Base-by-base conservation (phyloP, 202 grass and related monocot species). In the Carex arenaria region DNA sequence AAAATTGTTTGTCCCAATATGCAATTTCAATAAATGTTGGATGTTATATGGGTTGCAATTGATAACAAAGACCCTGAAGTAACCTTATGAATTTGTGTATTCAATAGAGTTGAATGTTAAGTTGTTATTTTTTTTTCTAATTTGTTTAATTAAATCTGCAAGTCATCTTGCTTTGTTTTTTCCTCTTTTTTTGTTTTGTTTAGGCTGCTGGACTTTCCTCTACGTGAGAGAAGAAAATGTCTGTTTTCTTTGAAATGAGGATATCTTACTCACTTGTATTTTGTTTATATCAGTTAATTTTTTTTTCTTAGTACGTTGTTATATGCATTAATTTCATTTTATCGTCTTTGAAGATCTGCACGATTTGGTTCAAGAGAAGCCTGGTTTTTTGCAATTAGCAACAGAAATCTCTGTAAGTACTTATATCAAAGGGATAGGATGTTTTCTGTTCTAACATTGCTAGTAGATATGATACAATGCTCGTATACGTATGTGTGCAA, bases 191-290 rank as follows among this genome's bases (percentile, higher is more conserved):
- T 82, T 81, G 34, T 63, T 60, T 80, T 43, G 73, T 88, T 43
- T 87, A 98, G 96, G 81, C 81, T 95, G 60, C 80, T 98, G 85
- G 89, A 90, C 61, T 88, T 43, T 59, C 79, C 96, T n/a, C 89
- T 95, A 54, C 88, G 85, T 66, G 76, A 93, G 83, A 93, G 96
- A 83, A 95, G 93, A 84, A 92, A 92, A 61, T 92, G 96, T 98
- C 85, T 67, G 91, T 82, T 81, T 83, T 67, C 74, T 64, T 85
- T 89, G 20, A 80, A 86, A 77, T 47, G 70, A 49, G 47, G 72
- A 87, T 54, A 67, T 77, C 47, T 84, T 72, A 18, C 52, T 5
- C 12, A 18, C 52, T 5, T 12, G 36, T 59, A 17, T 78, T 63
- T 83, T 10, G 67, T 34, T 62, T 87, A 7, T 85, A 76, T 80